These are phyloP conservation scores for Tolypocladium nubicola DNA, from an alignment of 2,329 filamentous ascomycete genomes.

Conservation along the genomic window DNA sequence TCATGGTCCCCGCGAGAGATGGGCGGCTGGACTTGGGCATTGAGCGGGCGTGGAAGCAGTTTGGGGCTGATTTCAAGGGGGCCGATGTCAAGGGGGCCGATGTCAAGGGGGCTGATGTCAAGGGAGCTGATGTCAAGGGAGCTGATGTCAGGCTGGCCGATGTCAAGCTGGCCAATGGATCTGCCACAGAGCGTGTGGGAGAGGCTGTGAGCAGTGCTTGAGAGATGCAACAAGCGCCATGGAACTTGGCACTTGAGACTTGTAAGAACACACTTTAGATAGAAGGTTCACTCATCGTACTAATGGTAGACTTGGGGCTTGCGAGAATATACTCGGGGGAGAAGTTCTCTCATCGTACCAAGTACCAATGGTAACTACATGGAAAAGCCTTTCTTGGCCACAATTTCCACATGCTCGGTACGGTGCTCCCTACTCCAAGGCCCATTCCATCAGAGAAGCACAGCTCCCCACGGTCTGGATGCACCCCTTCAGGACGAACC, in stretches of 20 bases:
- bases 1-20: neutral
- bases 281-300: neutral
- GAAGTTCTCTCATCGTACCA: neutral
- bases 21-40: neutral
- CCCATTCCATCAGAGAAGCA: neutral
- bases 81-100: neutral
- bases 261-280: neutral
- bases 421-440: neutral
- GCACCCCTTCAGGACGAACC: neutral
- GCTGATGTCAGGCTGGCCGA: neutral
- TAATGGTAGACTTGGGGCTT: neutral
- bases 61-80: neutral
- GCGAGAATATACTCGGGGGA: neutral
- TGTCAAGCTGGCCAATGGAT: neutral
- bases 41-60: neutral
- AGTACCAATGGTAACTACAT: neutral
- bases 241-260: neutral
- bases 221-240: neutral
- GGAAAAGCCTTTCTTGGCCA: neutral
- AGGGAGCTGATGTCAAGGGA: neutral
- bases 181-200: neutral
- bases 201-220: neutral
- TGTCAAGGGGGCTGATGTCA: neutral
- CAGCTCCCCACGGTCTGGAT: neutral
- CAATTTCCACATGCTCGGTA: neutral